phyloP scores from a whole-genome alignment of 805 yeast species.

The Ogataea salicorniae region DNA sequence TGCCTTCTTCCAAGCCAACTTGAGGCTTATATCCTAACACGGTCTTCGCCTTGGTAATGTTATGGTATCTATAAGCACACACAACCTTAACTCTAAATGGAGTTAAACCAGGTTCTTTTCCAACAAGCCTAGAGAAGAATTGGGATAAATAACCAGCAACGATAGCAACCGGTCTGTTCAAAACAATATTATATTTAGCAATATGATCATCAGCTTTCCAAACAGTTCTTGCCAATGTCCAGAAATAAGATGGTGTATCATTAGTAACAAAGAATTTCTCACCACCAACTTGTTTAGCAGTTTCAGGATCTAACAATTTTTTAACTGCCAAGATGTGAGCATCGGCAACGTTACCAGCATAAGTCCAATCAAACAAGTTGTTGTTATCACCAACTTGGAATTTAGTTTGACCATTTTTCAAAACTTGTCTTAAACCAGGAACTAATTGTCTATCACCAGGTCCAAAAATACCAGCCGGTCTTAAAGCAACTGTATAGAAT shows the following conservation, averaged over 20 bases:
- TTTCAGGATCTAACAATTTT: conserved; percentile 48
- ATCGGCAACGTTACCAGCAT: conserved; percentile 97
- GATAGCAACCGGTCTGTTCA: conserved; percentile 73
- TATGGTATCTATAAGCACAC: conserved; percentile 91
- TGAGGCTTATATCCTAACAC: conserved; percentile 75
- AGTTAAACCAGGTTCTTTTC: conserved; percentile 90
- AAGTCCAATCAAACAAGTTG: conserved; percentile 93
- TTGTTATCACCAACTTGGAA: conserved; percentile 94
- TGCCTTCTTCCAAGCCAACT: conserved; percentile 75
- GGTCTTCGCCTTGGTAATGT: conserved; percentile 79
- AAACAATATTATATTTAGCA: conserved; percentile 61
- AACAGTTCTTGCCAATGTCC: conserved; percentile 94
- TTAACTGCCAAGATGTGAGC: conserved; percentile 92
- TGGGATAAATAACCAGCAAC: conserved; percentile 78
- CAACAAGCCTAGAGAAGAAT: conserved; percentile 58
- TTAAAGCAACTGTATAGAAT: conserved; percentile 74
- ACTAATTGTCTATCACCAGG: conserved; percentile 97
- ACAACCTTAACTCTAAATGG: conserved; percentile 92
- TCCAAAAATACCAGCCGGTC: conserved; percentile 98
- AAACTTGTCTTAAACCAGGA: conserved; percentile 84
- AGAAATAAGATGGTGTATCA: conserved; percentile 91
- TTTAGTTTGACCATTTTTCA: conserved; percentile 78
- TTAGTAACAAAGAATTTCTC: conserved; percentile 88
- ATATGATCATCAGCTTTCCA: conserved; percentile 96
- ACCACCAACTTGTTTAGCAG: conserved; percentile 58